A percentile compares a stretch with the other conserved stretches of the same genome.
phyloP scores from a whole-genome alignment of 2,329 filamentous ascomycete genomes.

The Arthrinium phaeospermum region DNA sequence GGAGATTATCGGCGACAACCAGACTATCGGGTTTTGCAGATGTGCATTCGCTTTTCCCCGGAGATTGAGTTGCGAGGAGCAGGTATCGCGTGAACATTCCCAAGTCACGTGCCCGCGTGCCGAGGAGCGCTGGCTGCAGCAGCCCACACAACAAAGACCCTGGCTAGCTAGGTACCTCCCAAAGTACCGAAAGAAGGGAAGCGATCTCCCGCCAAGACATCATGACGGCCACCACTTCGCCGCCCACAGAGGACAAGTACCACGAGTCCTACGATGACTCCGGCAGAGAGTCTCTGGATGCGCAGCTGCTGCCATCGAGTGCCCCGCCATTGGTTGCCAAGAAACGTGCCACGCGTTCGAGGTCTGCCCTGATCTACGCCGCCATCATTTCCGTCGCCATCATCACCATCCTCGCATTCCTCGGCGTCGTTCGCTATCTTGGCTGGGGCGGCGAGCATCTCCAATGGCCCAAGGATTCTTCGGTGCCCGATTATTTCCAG shows the following conservation, averaged over 20 bases:
- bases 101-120: background rate
- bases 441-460: background rate
- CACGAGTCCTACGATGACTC: background rate
- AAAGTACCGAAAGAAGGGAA: background rate
- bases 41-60: background rate
- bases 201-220: background rate
- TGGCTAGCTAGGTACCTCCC: no score
- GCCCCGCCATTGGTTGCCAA: background rate
- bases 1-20: background rate
- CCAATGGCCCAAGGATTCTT: background rate
- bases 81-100: background rate
- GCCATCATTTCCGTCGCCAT: background rate
- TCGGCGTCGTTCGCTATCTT: background rate
- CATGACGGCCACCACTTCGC: background rate
- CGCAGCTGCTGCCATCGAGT: background rate
- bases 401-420: background rate
- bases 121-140: background rate
- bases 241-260: background rate
- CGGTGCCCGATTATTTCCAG: conserved; percentile 66
- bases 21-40: background rate
- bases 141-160: background rate
- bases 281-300: background rate
- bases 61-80: background rate
- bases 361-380: background rate
- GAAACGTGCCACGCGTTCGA: background rate